A percentile compares a stretch with the other conserved stretches of the same genome.
Conservation (phyloP, 352 stramenopile species). For the Phytophthora citrophthora region DNA sequence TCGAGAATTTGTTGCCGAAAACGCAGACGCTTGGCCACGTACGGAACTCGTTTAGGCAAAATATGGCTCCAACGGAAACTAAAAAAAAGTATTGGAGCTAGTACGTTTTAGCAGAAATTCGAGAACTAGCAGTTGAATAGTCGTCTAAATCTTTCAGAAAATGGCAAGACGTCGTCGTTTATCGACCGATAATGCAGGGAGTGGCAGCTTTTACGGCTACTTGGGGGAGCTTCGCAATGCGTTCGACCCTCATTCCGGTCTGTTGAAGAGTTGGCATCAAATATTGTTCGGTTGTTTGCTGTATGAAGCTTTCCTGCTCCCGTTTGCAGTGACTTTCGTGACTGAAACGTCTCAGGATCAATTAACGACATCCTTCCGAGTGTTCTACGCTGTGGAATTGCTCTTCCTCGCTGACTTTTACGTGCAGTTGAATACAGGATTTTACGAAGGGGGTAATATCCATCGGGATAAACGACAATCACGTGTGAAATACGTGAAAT, state of each 20-base stretch:
- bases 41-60: constrained; percentile 12
- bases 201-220: constrained; percentile 21
- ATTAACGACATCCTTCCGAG: constrained; percentile 8
- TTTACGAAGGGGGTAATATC: constrained; percentile 50
- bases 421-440: constrained; percentile 63
- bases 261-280: constrained; percentile 59
- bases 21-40: constrained; percentile 52
- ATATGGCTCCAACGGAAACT: no score
- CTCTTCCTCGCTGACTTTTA: constrained; percentile 63
- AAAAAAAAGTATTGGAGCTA: no score
- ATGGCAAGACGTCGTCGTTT: not conserved
- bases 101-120: no score
- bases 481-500: constrained; percentile 48
- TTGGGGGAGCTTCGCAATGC: constrained; percentile 45
- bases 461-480: constrained; percentile 2
- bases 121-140: not conserved
- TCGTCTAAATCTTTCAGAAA: not conserved
- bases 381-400: constrained; percentile 50
- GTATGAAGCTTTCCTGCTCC: constrained; percentile 57
- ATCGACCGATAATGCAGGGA: not conserved
- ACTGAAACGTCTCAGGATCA: not conserved
- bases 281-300: constrained; percentile 50
- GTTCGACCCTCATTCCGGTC: constrained; percentile 54
- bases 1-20: constrained; percentile 49
- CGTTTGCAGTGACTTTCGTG: constrained; percentile 61